Conservation (phyloP, 2,329 filamentous ascomycete genomes). For the Neoascochyta sp. region DNA sequence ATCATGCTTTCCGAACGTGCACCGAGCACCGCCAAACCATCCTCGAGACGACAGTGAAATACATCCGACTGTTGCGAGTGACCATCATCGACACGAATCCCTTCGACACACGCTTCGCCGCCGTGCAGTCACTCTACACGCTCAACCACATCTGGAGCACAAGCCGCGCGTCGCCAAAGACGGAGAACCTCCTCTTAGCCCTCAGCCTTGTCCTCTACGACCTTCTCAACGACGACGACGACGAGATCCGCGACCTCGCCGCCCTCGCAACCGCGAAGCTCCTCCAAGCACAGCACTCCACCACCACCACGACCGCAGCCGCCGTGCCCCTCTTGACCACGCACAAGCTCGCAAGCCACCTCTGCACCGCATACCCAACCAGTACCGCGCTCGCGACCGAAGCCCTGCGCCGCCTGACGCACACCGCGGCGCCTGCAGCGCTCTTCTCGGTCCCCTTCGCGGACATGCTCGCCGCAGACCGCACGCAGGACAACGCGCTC, state of each 20-base stretch:
- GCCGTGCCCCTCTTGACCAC: slow-evolving; percentile 51
- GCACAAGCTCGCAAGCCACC: slow-evolving; percentile 35
- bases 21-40: slow-evolving; percentile 4
- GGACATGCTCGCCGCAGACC: slow-evolving; percentile 26
- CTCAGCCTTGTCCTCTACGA: slow-evolving; percentile 46
- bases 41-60: slow-evolving; percentile 15
- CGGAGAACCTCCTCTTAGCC: slow-evolving; percentile 15
- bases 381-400: slow-evolving; percentile 35
- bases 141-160: slow-evolving; percentile 22
- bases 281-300: slow-evolving; percentile 36
- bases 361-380: slow-evolving; percentile 32
- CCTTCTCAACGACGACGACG: slow-evolving; percentile 74
- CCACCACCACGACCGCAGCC: slow-evolving; percentile 19
- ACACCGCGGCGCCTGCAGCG: slow-evolving; percentile 9
- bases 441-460: slow-evolving; percentile 11
- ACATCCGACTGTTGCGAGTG: slow-evolving; percentile 29
- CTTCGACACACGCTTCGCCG: slow-evolving; percentile 63
- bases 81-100: slow-evolving; percentile 41
- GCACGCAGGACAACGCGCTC: slow-evolving; percentile 59
- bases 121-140: slow-evolving; percentile 54
- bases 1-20: slow-evolving; percentile 16
- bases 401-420: slow-evolving; percentile 40
- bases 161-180: slow-evolving; percentile 6
- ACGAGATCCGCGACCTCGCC: slow-evolving; percentile 72
- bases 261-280: slow-evolving; percentile 50